Conservation (phyloP, 78 protist species). For the Acrasis kona region DNA sequence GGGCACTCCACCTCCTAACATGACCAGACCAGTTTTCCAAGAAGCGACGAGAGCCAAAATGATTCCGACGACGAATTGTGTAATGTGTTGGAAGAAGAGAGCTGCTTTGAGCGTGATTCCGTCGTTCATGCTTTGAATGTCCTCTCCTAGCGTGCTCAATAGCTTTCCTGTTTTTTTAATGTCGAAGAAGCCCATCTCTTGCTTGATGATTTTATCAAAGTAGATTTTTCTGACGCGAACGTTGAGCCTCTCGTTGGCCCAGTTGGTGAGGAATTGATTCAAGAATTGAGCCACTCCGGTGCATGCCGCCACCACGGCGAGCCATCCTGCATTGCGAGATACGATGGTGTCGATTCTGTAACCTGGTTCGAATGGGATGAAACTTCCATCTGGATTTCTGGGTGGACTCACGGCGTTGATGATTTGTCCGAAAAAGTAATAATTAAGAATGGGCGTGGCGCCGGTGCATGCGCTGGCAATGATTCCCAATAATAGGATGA, state of each 20-base stretch:
- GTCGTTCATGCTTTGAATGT: background rate
- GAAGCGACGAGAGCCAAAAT: background rate
- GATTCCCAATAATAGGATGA: too few relatives aligned
- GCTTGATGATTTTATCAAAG: conserved; percentile 41
- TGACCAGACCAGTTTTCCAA: background rate
- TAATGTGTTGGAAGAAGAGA: background rate
- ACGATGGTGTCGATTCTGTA: too few relatives aligned
- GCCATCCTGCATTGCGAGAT: too few relatives aligned
- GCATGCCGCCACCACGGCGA: too few relatives aligned
- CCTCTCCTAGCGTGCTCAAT: conserved; percentile 44
- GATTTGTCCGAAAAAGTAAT: too few relatives aligned
- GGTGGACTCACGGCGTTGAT: too few relatives aligned
- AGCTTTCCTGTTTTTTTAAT: conserved; percentile 64
- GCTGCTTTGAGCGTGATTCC: background rate
- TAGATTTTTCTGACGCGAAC: conserved; percentile 37
- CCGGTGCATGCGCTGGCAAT: too few relatives aligned
- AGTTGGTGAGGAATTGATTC: too few relatives aligned
- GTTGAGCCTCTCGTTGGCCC: conserved; percentile 47
- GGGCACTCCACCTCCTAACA: background rate
- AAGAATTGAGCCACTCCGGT: too few relatives aligned
- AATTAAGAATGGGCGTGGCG: too few relatives aligned
- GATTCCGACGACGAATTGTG: background rate
- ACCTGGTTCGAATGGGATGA: too few relatives aligned
- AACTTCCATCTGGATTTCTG: too few relatives aligned
- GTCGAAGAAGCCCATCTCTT: conserved; percentile 86